Percentiles rank a stretch among this genome's conserved stretches.
phyloP scores from a whole-genome alignment of 129 eudicot genomes.

The Escallonia rubra region DNA sequence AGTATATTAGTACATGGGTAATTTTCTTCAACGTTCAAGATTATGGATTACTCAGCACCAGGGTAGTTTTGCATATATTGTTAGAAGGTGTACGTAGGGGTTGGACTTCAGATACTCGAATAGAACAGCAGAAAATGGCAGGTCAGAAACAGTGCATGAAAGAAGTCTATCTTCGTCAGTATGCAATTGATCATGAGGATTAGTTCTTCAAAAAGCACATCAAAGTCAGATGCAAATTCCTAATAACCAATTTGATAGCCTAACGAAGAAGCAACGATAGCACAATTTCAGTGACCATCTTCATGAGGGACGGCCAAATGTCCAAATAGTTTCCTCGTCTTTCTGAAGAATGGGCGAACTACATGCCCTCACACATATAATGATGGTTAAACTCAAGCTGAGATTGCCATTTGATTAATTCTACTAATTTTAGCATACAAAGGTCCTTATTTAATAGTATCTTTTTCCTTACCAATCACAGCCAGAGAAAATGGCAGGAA shows the following conservation, averaged over 20 bases:
- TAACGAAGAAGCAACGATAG: background rate
- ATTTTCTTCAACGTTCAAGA: background rate
- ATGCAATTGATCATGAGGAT: background rate
- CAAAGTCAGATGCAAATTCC: background rate
- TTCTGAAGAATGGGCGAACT: background rate
- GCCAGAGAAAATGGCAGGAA: slow-evolving; percentile 90
- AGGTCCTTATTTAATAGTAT: slow-evolving; percentile 4
- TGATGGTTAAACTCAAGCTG: background rate
- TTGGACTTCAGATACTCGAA: background rate
- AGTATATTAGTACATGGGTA: too few species aligned
- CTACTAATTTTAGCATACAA: background rate
- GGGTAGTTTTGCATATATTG: background rate
- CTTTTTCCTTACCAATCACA: slow-evolving; percentile 15
- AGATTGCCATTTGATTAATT: background rate
- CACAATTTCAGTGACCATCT: background rate
- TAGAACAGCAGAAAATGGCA: background rate
- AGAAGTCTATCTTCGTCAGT: background rate
- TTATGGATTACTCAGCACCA: background rate
- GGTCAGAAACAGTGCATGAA: background rate
- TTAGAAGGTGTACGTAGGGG: background rate
- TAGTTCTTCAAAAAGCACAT: background rate
- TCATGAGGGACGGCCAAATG: too few species aligned
- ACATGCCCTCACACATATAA: background rate
- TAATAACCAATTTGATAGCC: background rate
- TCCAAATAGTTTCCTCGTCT: background rate